phyloP scores from a whole-genome alignment of 495 filamentous ascomycete species.

The Physcia stellaris region DNA sequence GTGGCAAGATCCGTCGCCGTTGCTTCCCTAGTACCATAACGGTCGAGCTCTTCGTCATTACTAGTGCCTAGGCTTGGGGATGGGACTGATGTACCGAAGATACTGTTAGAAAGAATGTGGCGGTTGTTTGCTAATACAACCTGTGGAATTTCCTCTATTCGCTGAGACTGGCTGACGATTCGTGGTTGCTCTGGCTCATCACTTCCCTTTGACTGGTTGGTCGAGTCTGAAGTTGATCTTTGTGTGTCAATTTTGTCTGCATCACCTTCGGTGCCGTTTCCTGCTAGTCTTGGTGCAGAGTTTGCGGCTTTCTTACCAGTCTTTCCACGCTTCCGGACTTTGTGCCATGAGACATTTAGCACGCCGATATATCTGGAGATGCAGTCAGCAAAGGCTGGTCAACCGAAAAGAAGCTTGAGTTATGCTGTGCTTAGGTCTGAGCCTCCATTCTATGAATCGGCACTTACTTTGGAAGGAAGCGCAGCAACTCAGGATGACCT shows the following conservation, averaged over 20 bases:
- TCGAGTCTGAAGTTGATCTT: too few species aligned
- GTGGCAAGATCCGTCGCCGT: too few species aligned
- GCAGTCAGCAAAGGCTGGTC: too few species aligned
- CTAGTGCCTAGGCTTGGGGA: neutral
- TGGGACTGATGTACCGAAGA: constrained; percentile 35
- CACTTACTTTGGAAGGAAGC: constrained; percentile 82
- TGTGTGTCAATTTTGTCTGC: neutral
- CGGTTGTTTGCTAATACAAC: constrained; percentile 92
- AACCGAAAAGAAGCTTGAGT: constrained; percentile 22
- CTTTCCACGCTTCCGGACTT: constrained; percentile 57
- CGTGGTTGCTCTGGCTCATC: constrained; percentile 30
- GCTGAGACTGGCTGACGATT: constrained; percentile 69
- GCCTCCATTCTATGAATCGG: too few species aligned
- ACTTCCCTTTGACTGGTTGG: neutral
- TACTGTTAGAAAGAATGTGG: constrained; percentile 80
- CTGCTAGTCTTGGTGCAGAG: constrained; percentile 7
- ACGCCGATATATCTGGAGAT: constrained; percentile 99
- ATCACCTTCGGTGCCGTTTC: neutral
- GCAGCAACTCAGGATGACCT: constrained; percentile 74
- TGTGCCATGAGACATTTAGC: constrained; percentile 91
- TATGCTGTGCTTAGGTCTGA: constrained; percentile 10
- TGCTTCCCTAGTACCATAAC: too few species aligned
- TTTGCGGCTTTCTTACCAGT: constrained; percentile 26
- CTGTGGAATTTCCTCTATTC: constrained; percentile 56
- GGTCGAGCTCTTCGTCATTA: neutral